These are phyloP conservation scores for Globisporangium cystogenes DNA, from an alignment of 352 stramenopile genomes.

Conservation along the genomic window DNA sequence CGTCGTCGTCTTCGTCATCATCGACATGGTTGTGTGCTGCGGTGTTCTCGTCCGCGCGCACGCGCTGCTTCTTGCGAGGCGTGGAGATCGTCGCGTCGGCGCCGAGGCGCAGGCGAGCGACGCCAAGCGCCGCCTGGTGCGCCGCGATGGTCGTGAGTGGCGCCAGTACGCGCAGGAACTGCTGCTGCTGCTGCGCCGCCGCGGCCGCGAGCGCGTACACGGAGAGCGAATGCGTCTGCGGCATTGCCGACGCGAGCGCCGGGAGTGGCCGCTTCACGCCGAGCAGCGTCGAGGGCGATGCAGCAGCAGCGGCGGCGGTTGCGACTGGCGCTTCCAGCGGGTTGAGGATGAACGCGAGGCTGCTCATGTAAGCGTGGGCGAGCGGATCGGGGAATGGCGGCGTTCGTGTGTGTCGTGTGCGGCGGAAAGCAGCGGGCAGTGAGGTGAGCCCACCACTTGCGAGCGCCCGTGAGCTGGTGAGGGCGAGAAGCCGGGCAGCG, in stretches of 20 bases:
- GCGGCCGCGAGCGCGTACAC: neutral
- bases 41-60: neutral
- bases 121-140: neutral
- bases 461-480: neutral
- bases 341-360: conserved; percentile 18
- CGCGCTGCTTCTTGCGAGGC: neutral
- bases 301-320: neutral
- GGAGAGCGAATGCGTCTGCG: neutral
- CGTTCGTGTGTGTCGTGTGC: neutral
- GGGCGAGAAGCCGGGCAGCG: neutral
- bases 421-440: neutral
- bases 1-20: conserved; percentile 1
- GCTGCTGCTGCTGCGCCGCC: neutral
- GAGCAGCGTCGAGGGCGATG: neutral
- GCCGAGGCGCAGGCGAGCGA: neutral
- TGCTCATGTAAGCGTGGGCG: conserved; percentile 8
- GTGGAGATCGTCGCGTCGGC: too few relatives aligned
- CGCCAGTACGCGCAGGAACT: neutral
- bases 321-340: too few relatives aligned
- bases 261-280: conserved; percentile 3
- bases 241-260: conserved; percentile 2
- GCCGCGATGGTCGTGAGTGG: conserved; percentile 8
- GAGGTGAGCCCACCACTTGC: conserved; percentile 1
- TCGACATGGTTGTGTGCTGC: neutral
- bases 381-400: neutral